Conservation (phyloP, 345 rosid species). For the Orychophragmus violaceus region DNA sequence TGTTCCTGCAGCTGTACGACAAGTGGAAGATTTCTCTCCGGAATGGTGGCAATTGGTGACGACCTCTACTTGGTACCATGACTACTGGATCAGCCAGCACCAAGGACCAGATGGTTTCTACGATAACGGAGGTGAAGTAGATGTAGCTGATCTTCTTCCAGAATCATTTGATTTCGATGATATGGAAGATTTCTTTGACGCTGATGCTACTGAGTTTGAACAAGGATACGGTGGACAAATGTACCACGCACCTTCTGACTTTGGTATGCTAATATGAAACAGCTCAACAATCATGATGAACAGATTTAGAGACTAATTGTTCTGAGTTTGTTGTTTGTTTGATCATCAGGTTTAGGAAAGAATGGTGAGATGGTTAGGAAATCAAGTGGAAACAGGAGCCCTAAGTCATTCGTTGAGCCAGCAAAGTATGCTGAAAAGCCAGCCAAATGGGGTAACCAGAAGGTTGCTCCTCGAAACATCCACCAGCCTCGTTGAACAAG, state of each 20-base stretch:
- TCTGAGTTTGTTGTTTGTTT: background rate
- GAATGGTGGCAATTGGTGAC: constrained; percentile 94
- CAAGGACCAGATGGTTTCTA: constrained; percentile 53
- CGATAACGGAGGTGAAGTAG: constrained; percentile 40
- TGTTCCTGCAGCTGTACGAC: constrained; percentile 72
- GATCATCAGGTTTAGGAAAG: constrained; percentile 30
- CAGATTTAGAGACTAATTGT: background rate
- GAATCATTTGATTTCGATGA: constrained; percentile 61
- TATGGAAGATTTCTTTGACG: constrained; percentile 38
- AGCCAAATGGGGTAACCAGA: constrained; percentile 35
- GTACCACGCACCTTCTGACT: constrained; percentile 22
- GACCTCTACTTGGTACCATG: constrained; percentile 67
- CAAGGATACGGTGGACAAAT: constrained; percentile 22
- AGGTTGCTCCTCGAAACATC: constrained; percentile 43
- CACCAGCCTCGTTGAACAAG: constrained; percentile 58
- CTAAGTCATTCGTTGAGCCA: constrained; percentile 16
- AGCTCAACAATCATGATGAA: background rate
- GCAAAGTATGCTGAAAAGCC: constrained; percentile 47
- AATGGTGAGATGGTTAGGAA: constrained; percentile 32
- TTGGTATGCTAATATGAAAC: background rate
- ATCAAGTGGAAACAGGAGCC: constrained; percentile 16
- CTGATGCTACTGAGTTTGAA: constrained; percentile 40
- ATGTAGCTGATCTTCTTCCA: constrained; percentile 49
- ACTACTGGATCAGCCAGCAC: constrained; percentile 79
- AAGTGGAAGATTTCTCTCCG: constrained; percentile 90